Base-by-base conservation (phyloP, 2,329 filamentous ascomycete species). In the Colletotrichum australisinense region DNA sequence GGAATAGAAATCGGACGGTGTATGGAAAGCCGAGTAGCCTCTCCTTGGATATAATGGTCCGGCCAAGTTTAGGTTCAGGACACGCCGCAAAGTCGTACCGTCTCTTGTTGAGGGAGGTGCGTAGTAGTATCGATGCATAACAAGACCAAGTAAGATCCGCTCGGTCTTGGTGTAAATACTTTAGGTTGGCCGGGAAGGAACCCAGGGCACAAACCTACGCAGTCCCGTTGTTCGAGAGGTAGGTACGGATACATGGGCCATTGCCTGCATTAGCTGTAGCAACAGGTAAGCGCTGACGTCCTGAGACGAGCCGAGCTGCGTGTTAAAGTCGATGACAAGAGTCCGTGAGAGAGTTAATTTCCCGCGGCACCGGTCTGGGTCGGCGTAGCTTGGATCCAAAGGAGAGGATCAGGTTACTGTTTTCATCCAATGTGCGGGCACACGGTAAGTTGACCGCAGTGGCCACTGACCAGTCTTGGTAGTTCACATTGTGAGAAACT, bases 131-230 rank as follows among this genome's bases (percentile, higher is more conserved):
- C 38, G 60, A 55, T 73, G 60, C 70, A 73, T 65, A 57, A 46
- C 9, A 7, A 62, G 28, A 30, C 55, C 67, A 66, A 57, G 35
- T 65, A 56, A 65, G 60, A 49, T 19, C 49, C 42, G 58, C 70
- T 63, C 55, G 49, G 14, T 67, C 58, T 64, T 57, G 62, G 52
- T 52, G 46, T 58, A 46, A 38, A 57, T 68, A 35, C 56, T 49
- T 65, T 62, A 73, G 53, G 60, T 66, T 70, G 60, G 8, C 70
- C 67, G 70, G 66, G 56, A 70, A 62, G 53, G 49, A 69, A 63
- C 22, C 69, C 14, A 57, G 49, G 52, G 30, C 30, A 14, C 16
- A 42, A 60, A 49, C 46, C 49, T 32, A 56, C 16, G 32, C 8
- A 19, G 14, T 49, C 42, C 42, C 19, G 19, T 49, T 49, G 19